Base-by-base conservation (phyloP, 768 basidiomycete species). In the Russula virescens region DNA sequence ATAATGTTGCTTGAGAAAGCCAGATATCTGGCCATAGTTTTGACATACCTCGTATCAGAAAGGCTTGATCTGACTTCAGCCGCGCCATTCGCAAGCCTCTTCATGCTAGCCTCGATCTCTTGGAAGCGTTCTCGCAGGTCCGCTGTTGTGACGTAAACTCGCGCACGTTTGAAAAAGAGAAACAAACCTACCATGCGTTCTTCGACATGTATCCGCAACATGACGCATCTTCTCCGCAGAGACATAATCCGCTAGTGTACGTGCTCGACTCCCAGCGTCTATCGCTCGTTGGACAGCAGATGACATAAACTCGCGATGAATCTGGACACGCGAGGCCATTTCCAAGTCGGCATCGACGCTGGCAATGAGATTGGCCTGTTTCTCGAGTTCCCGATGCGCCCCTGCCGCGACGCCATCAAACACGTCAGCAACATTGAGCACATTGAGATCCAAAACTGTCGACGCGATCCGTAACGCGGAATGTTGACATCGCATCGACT, bases 201-300 rank as follows among this genome's bases (percentile, higher is more conserved):
- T 79, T 18, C 76, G 70, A 74, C 89, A 91, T 4, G 81, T 83
- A 18, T 87, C 87, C 3, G 84, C 88, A 1, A 94, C 91, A 70
- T 88, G 82, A 68, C 78, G 81, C 91, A 94, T 94, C 75, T 86
- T 90, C 54, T 77, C 81, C 66, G 78, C 80, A 18, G 87, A 87
- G 26, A 94, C 89, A 72, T 92, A 94, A 71, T 90, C 89, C 13
- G 86, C 89, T 45, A 94, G 73, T 13, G 86, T 88, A 49, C 91
- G 78, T 16, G 81, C 81, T 58, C 77, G 81, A 60, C 85, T 85
- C 3, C 89, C 91, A 0, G 81, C 77, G 61, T 91, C 88, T 48
- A 91, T 88, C 2, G 87, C 84, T 67, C 79, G 85, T 40, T 87
- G 78, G 55, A 85, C 82, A 1, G 82, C 75, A 8, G 80, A 76